Conservation (phyloP, 225 moss, liverwort and hornwort genomes). For the Straminergon stramineum region DNA sequence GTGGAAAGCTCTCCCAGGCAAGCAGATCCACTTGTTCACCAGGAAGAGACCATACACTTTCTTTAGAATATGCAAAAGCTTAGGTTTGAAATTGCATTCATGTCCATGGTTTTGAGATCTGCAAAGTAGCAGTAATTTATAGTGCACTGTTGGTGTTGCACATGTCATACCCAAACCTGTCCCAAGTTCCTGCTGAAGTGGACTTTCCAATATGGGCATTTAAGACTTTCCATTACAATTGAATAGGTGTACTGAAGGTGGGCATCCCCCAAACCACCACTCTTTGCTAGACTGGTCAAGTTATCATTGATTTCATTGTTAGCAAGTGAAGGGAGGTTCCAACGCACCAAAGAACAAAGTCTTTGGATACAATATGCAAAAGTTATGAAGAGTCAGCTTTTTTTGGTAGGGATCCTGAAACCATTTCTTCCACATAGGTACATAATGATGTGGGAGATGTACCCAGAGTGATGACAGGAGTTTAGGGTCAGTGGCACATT, state of each 20-base stretch:
- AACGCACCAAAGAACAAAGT: no score
- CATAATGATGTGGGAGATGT: neutral
- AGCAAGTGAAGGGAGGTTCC: neutral
- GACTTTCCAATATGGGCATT: neutral
- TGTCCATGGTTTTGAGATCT: neutral
- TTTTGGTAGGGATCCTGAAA: rapidly evolving
- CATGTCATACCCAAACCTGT: neutral
- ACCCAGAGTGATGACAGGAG: neutral
- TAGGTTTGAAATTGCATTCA: neutral
- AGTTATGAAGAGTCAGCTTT: no score
- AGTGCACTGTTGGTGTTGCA: neutral
- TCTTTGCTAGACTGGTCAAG: neutral
- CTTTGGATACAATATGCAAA: neutral
- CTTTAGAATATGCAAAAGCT: neutral
- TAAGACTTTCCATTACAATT: no score
- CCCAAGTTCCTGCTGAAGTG: neutral
- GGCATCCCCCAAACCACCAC: neutral
- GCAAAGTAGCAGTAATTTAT: neutral
- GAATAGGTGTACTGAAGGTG: neutral
- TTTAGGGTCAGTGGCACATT: neutral
- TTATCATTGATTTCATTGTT: neutral
- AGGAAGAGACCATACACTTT: no score
- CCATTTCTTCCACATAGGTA: no score
- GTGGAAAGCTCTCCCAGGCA: no score
- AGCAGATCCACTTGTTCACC: neutral